Conservation (phyloP, 164 flowering plant species). For the Annona squamosa region DNA sequence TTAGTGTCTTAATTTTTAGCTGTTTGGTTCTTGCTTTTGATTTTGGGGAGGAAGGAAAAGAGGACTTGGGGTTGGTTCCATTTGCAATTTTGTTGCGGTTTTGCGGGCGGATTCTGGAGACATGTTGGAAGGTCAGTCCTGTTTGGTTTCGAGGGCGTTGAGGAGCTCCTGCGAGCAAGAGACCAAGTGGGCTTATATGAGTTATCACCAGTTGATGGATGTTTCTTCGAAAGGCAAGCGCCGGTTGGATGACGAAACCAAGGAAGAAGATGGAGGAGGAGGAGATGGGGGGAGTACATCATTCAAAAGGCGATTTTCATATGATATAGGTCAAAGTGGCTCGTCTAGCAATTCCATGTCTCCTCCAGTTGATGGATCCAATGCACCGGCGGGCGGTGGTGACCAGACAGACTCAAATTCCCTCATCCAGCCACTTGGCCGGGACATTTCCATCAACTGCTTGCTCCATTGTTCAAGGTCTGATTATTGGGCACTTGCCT, state of each 20-base stretch:
- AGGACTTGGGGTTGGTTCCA: slow-evolving; percentile 14
- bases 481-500: slow-evolving; percentile 71
- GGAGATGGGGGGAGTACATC: slow-evolving; percentile 13
- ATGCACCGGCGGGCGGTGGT: not conserved
- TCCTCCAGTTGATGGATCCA: not conserved
- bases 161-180: slow-evolving; percentile 31
- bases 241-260: slow-evolving; percentile 14
- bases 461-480: slow-evolving; percentile 75
- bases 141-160: slow-evolving; percentile 26
- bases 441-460: slow-evolving; percentile 68
- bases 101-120: slow-evolving; percentile 13
- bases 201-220: slow-evolving; percentile 14
- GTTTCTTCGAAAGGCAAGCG: slow-evolving; percentile 22
- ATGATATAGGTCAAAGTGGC: slow-evolving; percentile 11
- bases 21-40: slow-evolving; percentile 10
- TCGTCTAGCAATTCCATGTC: not conserved
- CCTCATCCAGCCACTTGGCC: slow-evolving; percentile 49
- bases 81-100: not conserved
- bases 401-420: slow-evolving; percentile 29
- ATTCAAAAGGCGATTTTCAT: not conserved
- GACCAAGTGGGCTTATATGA: slow-evolving; percentile 26
- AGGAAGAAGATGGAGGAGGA: slow-evolving; percentile 13
- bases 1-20: slow-evolving; percentile 5
- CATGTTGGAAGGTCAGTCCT: slow-evolving; percentile 31
- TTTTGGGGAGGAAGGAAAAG: slow-evolving; percentile 15